Evolutionary conservation across 257 asterid species (phyloP), one percentile per base, ranked within the genome.

Genomic region (Vinca minor): DNA sequence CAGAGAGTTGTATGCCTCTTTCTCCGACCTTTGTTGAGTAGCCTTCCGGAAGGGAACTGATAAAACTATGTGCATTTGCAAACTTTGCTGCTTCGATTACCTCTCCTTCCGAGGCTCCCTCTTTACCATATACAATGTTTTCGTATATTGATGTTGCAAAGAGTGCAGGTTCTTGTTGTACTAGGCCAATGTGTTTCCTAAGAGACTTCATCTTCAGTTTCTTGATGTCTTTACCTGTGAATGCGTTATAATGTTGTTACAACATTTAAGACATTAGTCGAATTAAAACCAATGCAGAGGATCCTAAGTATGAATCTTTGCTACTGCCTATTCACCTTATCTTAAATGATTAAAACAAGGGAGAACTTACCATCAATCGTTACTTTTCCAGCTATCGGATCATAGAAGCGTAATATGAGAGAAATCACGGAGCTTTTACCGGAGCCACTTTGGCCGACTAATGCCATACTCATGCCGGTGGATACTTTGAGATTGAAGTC

Each of bases 91-190:
- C 90, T 65, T 93, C 94, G n/a, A 89, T 82, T 25, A 93, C 82
- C 75, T 93, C 99, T 14, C 66, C 71, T 55, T 93, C 99, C 0
- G 99, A 71, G 11, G 97, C 90, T 67, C 96, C 97, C 58, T 85
- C 99, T 79, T 89, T 89, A 8, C 99, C 99, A 15, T 93, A 89
- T 0, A 89, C 72, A 53, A 93, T 87, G 92, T 93, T 93, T 29
- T 87, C 97, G 35, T 85, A 85, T 67, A 87, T 93, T 1, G 99
- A 77, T 31, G 95, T 87, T 52, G 95, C 99, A 28, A 93, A 93
- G 4, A 93, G 97, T 47, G 99, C 96, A 1, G 99, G 99, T 63
- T 93, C 99, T 74, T 93, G 99, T 67, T 87, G 97, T 69, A 89
- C 99, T 28, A 93, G 64, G 50, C 99, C 97, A 23, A 93, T 89